Evolutionary conservation across 2,329 filamentous ascomycete species (phyloP).

Genomic region (Phialophora tarda): DNA sequence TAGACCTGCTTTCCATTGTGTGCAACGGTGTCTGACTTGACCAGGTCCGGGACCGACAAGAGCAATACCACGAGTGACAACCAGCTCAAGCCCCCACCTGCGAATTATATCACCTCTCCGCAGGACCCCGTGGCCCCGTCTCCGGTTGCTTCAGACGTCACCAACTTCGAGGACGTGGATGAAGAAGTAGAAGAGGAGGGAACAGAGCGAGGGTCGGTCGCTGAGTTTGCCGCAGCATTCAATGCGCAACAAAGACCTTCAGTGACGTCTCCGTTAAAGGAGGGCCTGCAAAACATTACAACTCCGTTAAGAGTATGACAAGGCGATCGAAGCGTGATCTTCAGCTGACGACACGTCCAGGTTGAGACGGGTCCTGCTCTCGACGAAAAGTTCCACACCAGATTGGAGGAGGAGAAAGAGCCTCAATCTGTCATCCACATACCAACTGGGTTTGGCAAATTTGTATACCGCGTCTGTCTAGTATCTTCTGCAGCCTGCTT

Average conservation of each 20-base stretch:
- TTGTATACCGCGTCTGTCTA: constrained; percentile 46
- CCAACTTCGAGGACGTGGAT: constrained; percentile 82
- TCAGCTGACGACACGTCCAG: constrained; percentile 37
- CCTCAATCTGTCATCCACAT: constrained; percentile 91
- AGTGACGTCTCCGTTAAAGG: constrained; percentile 24
- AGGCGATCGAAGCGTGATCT: not conserved
- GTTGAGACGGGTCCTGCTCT: constrained; percentile 54
- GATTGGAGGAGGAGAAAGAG: constrained; percentile 69
- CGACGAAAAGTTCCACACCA: constrained; percentile 36
- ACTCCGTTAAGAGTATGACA: constrained; percentile 29
- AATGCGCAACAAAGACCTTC: constrained; percentile 18
- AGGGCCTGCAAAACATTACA: constrained; percentile 24
- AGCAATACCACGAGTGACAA: constrained; percentile 23
- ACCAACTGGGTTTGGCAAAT: constrained; percentile 78
- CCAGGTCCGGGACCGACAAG: constrained; percentile 31
- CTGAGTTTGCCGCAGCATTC: constrained; percentile 13
- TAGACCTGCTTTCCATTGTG: constrained; percentile 47
- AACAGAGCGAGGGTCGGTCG: constrained; percentile 25
- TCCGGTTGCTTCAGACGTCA: constrained; percentile 65
- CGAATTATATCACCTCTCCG: constrained; percentile 47
- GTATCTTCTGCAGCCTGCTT: constrained; percentile 2
- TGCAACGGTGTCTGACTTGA: constrained; percentile 51
- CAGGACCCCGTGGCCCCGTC: constrained; percentile 66
- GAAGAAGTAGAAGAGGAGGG: constrained; percentile 66
- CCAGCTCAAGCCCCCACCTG: constrained; percentile 44